Evolutionary conservation across 139 green algal genomes (phyloP).

Genomic region (Chlorella sp.): DNA sequence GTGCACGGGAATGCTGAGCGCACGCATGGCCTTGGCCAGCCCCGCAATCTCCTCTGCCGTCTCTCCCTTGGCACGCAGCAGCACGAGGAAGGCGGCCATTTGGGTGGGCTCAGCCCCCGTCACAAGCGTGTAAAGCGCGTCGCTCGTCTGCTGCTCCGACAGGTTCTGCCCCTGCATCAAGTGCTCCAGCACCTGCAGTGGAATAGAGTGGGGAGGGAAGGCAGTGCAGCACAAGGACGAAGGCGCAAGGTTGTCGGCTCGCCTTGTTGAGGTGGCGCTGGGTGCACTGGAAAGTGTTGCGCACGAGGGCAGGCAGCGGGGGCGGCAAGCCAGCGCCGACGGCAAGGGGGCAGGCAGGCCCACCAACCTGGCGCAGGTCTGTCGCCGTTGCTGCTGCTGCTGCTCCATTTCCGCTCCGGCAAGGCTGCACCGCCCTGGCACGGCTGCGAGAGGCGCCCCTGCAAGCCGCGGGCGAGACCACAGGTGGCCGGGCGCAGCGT

Average conservation of each 20-base stretch:
- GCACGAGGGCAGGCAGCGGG: not conserved
- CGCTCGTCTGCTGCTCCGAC: constrained; percentile 57
- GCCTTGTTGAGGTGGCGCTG: not conserved
- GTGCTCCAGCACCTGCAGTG: constrained; percentile 72
- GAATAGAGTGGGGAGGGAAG: not conserved
- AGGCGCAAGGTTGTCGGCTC: not conserved
- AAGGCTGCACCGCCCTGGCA: not conserved
- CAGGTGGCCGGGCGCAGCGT: not conserved
- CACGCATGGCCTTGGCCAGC: constrained; percentile 87
- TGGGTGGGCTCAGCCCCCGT: constrained; percentile 78
- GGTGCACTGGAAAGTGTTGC: too few species aligned
- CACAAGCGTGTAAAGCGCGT: constrained; percentile 68
- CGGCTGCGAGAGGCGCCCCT: not conserved
- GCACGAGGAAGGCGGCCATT: constrained; percentile 93
- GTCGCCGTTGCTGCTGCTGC: not conserved
- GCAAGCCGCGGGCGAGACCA: not conserved
- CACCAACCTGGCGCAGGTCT: constrained; percentile 26
- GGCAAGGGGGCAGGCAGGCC: not conserved
- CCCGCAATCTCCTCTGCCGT: constrained; percentile 94
- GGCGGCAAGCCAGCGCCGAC: not conserved
- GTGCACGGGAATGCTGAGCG: constrained; percentile 67
- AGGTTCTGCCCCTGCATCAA: constrained; percentile 78
- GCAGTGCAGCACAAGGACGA: not conserved
- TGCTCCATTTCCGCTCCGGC: not conserved
- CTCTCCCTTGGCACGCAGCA: constrained; percentile 97